Conservation (phyloP, 2,329 filamentous ascomycete genomes). For the Trichocomaceae sp. region DNA sequence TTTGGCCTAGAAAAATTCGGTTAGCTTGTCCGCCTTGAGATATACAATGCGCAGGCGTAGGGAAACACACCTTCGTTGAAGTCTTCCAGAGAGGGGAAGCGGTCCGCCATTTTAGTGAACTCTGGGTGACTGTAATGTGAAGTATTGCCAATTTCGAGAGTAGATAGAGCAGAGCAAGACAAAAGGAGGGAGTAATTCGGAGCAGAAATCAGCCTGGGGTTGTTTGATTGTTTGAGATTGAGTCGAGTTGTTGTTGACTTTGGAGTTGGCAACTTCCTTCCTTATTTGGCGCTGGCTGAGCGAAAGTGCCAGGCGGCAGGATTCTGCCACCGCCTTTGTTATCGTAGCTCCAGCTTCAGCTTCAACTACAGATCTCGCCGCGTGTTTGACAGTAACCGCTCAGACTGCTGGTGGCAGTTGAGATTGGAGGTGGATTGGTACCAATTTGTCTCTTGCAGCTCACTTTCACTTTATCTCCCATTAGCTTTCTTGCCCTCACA, state of each 20-base stretch:
- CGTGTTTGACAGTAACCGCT: neutral
- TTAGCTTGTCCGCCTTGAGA: conserved; percentile 21
- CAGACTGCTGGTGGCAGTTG: neutral
- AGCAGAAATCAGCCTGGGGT: neutral
- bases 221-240: neutral
- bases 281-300: neutral
- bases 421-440: too few relatives aligned
- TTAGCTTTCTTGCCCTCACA: neutral
- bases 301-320: neutral
- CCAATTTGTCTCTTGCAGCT: neutral
- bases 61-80: conserved; percentile 53
- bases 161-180: too few relatives aligned
- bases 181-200: neutral
- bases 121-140: neutral
- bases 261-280: conserved; percentile 7
- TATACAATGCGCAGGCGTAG: conserved; percentile 14
- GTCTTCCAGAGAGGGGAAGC: conserved; percentile 73
- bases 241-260: neutral
- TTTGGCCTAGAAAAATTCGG: conserved; percentile 26
- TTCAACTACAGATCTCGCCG: too few relatives aligned
- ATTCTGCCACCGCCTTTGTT: conserved; percentile 14
- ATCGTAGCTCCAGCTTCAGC: conserved; percentile 3
- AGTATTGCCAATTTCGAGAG: too few relatives aligned
- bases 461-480: neutral
- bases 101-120: conserved; percentile 59